Evolutionary conservation across 306 rosid species (phyloP).

Genomic region (Senna tora): DNA sequence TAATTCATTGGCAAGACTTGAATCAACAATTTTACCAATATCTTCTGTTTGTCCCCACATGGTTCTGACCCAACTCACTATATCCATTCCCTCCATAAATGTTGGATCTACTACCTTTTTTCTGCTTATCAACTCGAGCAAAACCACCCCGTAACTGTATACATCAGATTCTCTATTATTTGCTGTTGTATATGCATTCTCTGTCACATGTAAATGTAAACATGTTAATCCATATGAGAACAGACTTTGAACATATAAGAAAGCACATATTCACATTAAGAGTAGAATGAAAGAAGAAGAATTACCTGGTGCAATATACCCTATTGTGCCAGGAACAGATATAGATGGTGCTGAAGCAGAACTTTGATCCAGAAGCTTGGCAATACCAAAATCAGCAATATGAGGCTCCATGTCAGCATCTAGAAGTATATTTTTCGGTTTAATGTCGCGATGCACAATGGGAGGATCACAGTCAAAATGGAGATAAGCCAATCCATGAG

Average conservation of each 20-base stretch:
- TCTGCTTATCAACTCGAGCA: conserved; percentile 75
- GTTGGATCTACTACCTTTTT: conserved; percentile 63
- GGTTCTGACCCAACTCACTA: conserved; percentile 61
- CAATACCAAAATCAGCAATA: conserved; percentile 37
- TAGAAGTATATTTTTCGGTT: conserved; percentile 75
- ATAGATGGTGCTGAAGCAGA: conserved; percentile 46
- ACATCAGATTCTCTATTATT: conserved; percentile 66
- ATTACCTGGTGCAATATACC: conserved; percentile 83
- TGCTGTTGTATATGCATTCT: conserved; percentile 62
- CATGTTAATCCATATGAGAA: not conserved
- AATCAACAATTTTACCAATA: conserved; percentile 56
- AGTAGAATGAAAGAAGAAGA: not conserved
- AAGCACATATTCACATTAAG: not conserved
- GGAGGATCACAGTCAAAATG: conserved; percentile 76
- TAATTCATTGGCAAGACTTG: conserved; percentile 55
- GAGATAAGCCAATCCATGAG: conserved; percentile 78
- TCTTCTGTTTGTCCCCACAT: conserved; percentile 53
- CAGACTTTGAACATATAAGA: conserved; percentile 10
- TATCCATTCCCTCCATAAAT: conserved; percentile 48
- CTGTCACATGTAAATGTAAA: conserved; percentile 42
- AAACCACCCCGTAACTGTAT: conserved; percentile 77
- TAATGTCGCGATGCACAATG: conserved; percentile 80
- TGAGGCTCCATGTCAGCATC: conserved; percentile 82
- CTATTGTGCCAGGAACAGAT: conserved; percentile 67
- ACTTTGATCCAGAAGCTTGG: conserved; percentile 23